Percentiles rank a stretch among this genome's conserved stretches.
phyloP scores from a whole-genome alignment of 768 basidiomycete species.

The Tricholoma furcatifolium region DNA sequence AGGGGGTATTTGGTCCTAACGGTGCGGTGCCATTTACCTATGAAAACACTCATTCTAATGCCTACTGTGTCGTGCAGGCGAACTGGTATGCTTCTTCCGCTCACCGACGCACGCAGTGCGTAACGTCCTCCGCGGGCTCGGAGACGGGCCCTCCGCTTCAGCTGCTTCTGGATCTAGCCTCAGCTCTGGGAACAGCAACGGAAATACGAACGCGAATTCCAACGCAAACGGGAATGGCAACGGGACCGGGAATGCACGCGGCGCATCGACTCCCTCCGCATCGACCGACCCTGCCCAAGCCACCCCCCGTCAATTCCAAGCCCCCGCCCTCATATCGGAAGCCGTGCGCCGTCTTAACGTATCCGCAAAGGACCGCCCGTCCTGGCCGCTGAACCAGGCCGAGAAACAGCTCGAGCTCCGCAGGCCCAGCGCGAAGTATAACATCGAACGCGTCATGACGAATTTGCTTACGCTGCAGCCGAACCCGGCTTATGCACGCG shows the following conservation, averaged over 20 bases:
- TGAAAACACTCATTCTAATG: not conserved
- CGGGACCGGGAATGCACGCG: too few relatives aligned
- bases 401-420: conserved; percentile 37
- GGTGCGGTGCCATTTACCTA: conserved; percentile 45
- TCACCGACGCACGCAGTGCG: conserved; percentile 71
- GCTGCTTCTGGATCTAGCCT: too few relatives aligned
- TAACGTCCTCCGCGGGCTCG: conserved; percentile 49
- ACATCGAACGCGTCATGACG: conserved; percentile 75
- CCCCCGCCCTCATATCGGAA: conserved; percentile 70
- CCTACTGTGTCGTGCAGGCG: conserved; percentile 50
- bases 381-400: too few relatives aligned
- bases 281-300: conserved; percentile 19
- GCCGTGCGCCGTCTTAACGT: conserved; percentile 65
- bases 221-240: too few relatives aligned
- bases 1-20: conserved; percentile 87
- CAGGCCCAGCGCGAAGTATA: conserved; percentile 48
- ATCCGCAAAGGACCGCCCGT: conserved; percentile 57
- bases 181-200: too few relatives aligned
- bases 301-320: conserved; percentile 48
- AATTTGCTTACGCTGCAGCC: conserved; percentile 62
- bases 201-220: too few relatives aligned
- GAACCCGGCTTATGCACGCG: too few relatives aligned
- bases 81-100: conserved; percentile 85
- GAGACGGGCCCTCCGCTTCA: too few relatives aligned
- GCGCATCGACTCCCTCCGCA: conserved; percentile 20